Base-by-base conservation (phyloP, 257 asterid genomes). In the Plectranthus barbatus region DNA sequence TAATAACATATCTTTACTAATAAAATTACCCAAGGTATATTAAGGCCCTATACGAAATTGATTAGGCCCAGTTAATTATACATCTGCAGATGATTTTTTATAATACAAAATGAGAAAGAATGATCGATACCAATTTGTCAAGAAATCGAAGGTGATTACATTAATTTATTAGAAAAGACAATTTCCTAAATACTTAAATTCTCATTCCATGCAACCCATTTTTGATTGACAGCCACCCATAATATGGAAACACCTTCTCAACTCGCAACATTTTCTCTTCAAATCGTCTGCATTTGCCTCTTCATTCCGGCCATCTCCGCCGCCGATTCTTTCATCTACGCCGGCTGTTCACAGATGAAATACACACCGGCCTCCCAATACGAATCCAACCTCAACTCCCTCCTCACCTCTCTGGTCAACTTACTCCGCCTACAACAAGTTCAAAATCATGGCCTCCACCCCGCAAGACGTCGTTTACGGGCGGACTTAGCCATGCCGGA, bases 361-460 rank as follows among this genome's bases (percentile, higher is more conserved):
- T 89, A 85, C 72, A 14, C 78, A 0, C 71, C 91, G 13, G 71
- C 56, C 59, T 86, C 97, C 5, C 79, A 84, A 13, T 92, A 71
- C 76, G 86, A 83, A 60, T 79, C 90, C 2, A 89, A 92, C 24
- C 95, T 92, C 37, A 85, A 86, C n/a, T n/a, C n/a, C n/a, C n/a
- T n/a, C n/a, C n/a, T n/a, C n/a, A n/a, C n/a, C 4, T 89, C 97
- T 8, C 82, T 92, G 0, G 91, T 87, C 44, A 89, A 92, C 97
- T 1, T 89, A 81, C 75, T 78, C 96, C 8, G 66, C 95, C 7
- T 92, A 85, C 99, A 92, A 92, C 82, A 86, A 92, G 80, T 86
- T 62, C 81, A 76, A 77, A 11, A 59, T 89, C 66, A 67, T 76
- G 83, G 91, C 88, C 8, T 77, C 95, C 1, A 77, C 52, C 74